Conservation (phyloP, 331 rosid species). For the Cucumis variabilis region DNA sequence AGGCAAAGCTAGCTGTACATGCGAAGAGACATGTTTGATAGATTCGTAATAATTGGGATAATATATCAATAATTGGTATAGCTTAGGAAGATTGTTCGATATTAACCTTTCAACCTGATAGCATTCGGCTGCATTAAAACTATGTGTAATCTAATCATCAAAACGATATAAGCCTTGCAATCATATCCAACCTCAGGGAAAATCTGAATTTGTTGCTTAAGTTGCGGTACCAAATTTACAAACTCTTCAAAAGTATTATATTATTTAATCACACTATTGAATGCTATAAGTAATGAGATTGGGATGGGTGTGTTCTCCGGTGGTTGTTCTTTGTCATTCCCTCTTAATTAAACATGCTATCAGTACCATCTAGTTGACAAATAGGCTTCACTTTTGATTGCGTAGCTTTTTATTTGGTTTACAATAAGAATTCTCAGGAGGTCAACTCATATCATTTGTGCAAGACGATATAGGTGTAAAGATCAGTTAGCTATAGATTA, state of each 20-base stretch:
- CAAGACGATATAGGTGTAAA: background rate
- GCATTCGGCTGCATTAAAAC: conserved; percentile 23
- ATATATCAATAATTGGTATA: background rate
- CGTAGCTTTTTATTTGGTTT: background rate
- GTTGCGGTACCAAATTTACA: background rate
- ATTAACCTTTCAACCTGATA: conserved; percentile 21
- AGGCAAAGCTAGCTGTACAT: background rate
- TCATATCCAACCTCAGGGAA: background rate
- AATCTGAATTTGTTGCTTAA: background rate
- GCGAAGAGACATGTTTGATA: background rate
- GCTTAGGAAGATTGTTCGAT: background rate
- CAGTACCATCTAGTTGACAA: background rate
- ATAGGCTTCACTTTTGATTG: background rate
- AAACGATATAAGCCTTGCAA: conserved; percentile 7
- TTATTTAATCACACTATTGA: background rate
- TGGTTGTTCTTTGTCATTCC: background rate
- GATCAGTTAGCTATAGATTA: background rate
- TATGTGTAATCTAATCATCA: background rate
- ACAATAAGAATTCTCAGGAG: background rate
- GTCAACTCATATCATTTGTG: background rate
- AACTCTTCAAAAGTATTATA: background rate
- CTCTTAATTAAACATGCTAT: background rate
- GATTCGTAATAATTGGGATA: conserved; percentile 7
- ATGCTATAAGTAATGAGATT: conserved; percentile 4
- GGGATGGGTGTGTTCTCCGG: background rate